phyloP scores from a whole-genome alignment of 1,139 yeast species.

The Taiozyma sp. region DNA sequence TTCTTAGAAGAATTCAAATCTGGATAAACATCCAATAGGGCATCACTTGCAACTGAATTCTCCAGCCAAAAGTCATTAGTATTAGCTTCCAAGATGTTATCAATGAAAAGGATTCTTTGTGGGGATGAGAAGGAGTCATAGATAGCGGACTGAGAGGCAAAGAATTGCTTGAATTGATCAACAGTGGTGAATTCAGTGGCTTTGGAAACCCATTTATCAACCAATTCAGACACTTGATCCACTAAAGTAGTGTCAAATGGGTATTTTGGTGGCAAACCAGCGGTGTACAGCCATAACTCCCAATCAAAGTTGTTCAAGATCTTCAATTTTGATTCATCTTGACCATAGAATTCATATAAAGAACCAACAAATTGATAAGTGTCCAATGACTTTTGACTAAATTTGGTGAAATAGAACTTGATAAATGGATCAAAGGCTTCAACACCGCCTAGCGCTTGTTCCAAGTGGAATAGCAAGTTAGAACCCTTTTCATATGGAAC shows the following conservation, averaged over 20 bases:
- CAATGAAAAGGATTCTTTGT: constrained; percentile 76
- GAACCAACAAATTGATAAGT: constrained; percentile 77
- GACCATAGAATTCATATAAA: constrained; percentile 50
- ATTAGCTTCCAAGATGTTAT: constrained; percentile 43
- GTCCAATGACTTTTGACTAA: constrained; percentile 66
- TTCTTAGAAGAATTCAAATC: constrained; percentile 43
- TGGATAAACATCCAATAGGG: constrained; percentile 25
- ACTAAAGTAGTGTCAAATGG: constrained; percentile 73
- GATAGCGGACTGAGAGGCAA: constrained; percentile 31
- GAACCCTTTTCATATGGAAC: constrained; percentile 94
- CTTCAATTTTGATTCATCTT: constrained; percentile 33
- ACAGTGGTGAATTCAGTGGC: constrained; percentile 14
- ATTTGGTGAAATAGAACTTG: constrained; percentile 67
- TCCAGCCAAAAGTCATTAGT: constrained; percentile 24
- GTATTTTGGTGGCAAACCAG: constrained; percentile 89
- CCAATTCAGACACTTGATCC: constrained; percentile 62
- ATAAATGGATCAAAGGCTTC: constrained; percentile 71
- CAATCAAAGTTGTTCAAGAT: constrained; percentile 67
- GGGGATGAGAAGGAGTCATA: constrained; percentile 51
- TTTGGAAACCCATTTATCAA: constrained; percentile 54
- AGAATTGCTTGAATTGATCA: constrained; percentile 24
- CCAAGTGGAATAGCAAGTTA: constrained; percentile 69
- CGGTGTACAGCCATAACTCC: constrained; percentile 73
- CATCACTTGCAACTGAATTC: constrained; percentile 24
- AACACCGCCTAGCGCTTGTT: constrained; percentile 55